Percentiles rank a stretch among this genome's conserved stretches.
Evolutionary conservation across 495 filamentous ascomycete genomes (phyloP).

Genomic region (Daldinia loculata): DNA sequence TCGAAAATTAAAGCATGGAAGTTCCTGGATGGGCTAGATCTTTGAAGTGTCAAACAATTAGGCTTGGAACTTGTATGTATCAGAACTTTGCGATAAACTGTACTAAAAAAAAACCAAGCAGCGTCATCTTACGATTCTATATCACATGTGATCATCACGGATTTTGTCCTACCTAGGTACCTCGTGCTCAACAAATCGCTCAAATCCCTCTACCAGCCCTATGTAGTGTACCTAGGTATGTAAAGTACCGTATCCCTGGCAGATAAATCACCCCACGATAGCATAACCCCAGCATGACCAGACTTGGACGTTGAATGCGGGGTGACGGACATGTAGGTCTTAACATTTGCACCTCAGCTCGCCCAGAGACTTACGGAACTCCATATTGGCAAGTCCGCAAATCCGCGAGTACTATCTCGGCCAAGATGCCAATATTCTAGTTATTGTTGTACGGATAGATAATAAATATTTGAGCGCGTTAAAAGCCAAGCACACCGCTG

Average conservation of each 20-base stretch:
- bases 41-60: slow-evolving; percentile 14
- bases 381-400: slow-evolving; percentile 18
- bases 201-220: slow-evolving; percentile 31
- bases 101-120: slow-evolving; percentile 22
- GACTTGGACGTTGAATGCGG: slow-evolving; percentile 30
- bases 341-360: slow-evolving; percentile 5
- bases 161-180: slow-evolving; percentile 2
- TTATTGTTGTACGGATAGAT: background rate
- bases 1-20: slow-evolving; percentile 8
- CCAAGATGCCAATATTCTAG: background rate
- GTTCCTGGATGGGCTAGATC: background rate
- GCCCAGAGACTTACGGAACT: slow-evolving; percentile 21
- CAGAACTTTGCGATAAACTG: background rate
- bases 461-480: background rate
- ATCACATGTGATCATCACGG: slow-evolving; percentile 26
- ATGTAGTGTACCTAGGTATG: background rate
- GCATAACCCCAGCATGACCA: slow-evolving; percentile 7
- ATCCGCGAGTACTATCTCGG: background rate
- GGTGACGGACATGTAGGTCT: slow-evolving; percentile 30
- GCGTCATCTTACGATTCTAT: slow-evolving; percentile 6
- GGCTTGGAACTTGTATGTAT: slow-evolving; percentile 7
- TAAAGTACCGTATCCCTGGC: slow-evolving; percentile 1
- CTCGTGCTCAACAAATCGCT: slow-evolving; percentile 33
- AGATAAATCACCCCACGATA: slow-evolving; percentile 25
- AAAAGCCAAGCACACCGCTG: slow-evolving; percentile 21